Conservation (phyloP, 2,329 filamentous ascomycete species). For the Aspergillus brunneoviolaceus region DNA sequence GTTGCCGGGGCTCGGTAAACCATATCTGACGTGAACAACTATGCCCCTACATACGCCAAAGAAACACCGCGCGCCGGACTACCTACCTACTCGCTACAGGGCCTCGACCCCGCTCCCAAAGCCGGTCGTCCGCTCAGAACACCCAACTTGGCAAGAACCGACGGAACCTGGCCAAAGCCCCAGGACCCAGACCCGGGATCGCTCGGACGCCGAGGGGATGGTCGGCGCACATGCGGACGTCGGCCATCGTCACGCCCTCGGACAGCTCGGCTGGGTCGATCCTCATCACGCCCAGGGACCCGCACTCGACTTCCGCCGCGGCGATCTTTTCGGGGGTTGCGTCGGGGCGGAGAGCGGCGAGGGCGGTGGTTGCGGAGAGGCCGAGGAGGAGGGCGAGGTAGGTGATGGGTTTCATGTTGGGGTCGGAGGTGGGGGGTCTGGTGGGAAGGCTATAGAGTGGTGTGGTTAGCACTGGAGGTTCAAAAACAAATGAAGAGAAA, state of each 20-base stretch:
- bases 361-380: constrained; percentile 21
- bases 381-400: constrained; percentile 21
- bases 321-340: constrained; percentile 20
- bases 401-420: constrained; percentile 22
- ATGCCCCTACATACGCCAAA: too few species aligned
- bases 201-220: constrained; percentile 24
- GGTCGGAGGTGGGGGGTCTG: constrained; percentile 9
- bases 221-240: constrained; percentile 21
- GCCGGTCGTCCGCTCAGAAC: constrained; percentile 16
- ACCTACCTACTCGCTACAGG: too few species aligned
- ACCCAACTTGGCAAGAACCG: constrained; percentile 16
- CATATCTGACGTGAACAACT: too few species aligned
- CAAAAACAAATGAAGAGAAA: constrained; percentile 11
- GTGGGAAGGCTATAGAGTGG: neutral
- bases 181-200: constrained; percentile 22
- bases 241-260: constrained; percentile 14
- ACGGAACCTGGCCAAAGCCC: constrained; percentile 20
- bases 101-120: too few species aligned
- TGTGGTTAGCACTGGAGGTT: constrained; percentile 11
- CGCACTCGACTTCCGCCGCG: constrained; percentile 18
- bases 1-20: too few species aligned
- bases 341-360: constrained; percentile 20
- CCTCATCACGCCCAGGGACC: constrained; percentile 19
- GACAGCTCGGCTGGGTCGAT: constrained; percentile 19
- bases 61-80: too few species aligned